Evolutionary conservation across 192 early-diverging fungal genomes (phyloP), one percentile per base, ranked within the genome.

Genomic region (Mortierella hygrophila): DNA sequence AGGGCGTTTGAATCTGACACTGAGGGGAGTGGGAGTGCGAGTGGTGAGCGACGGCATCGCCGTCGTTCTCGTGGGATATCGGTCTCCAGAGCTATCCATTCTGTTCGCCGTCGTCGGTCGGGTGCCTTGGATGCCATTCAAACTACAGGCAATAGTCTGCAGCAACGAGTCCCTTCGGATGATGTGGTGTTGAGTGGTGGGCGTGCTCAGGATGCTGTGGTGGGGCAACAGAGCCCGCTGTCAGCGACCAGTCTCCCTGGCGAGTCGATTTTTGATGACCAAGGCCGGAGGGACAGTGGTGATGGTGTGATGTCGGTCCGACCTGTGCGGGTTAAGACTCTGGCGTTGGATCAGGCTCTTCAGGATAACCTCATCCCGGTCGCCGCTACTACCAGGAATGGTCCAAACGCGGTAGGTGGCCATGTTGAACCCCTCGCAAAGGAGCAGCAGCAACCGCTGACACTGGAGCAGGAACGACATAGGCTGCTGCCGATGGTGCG

Each of bases 91-190:
- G 80, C 63, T 0, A 55, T 75, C 20, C 42, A 49, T 16, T 76
- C 80, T 15, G 35, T 82, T 0, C 74, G 49, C 1, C 80, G 74
- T 42, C 75, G 69, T 13, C 74, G 60, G 37, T 49, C 71, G 29
- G 21, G 8, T 4, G 21, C 57, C 18, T 29, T 72, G 1, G 68
- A 78, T 13, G 21, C 21, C 42, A 18, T 68, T 16, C 37, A 41
- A 2, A 65, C n/a, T 4, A 29, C 38, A 41, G 49, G 5, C 46
- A 21, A 29, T 4, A 11, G 60, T 35, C 29, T 26, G 29, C 60
- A 65, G 4, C 60, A 32, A 65, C 29, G 60, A 0, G 1, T 4
- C 60, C 29, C 60, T 2, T 65, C 29, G 29, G 29, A 65, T 65
- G 60, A 35, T 32, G 13, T 35, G 60, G 23, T 0, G 10, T 32